Conservation (phyloP, 1,284 basidiomycete species). For the Apiotrichum gamsii region DNA sequence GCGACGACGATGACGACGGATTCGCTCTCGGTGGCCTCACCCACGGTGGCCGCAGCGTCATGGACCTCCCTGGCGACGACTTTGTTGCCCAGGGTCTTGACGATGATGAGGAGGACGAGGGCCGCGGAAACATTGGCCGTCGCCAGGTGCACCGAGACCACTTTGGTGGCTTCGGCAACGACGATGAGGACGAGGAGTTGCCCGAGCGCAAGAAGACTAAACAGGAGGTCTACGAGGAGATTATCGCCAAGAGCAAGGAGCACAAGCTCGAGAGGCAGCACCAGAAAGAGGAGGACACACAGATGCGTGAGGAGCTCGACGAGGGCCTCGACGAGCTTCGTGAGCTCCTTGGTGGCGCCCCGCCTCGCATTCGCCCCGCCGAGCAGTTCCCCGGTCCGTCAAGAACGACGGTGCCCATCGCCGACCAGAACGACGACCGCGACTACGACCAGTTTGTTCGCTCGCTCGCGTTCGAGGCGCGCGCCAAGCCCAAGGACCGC, state of each 20-base stretch:
- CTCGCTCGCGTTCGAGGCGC: conserved; percentile 85
- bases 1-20: conserved; percentile 53
- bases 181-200: conserved; percentile 52
- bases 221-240: conserved; percentile 95
- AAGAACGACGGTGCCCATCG: conserved; percentile 31
- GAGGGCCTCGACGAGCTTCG: conserved; percentile 78
- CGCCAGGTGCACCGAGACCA: conserved; percentile 63
- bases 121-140: conserved; percentile 62
- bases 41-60: conserved; percentile 83
- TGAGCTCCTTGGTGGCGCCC: conserved; percentile 60
- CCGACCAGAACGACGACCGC: conserved; percentile 38
- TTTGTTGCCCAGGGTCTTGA: conserved; percentile 72
- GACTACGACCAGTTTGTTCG: conserved; percentile 86
- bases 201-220: conserved; percentile 72
- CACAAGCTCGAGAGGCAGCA: conserved; percentile 71
- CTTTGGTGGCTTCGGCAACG: conserved; percentile 76
- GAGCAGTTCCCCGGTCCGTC: conserved; percentile 48
- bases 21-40: conserved; percentile 56
- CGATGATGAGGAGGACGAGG: conserved; percentile 63
- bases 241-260: conserved; percentile 94
- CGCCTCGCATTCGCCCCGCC: conserved; percentile 48
- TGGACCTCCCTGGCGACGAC: conserved; percentile 64
- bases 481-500: conserved; percentile 89
- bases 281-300: conserved; percentile 78
- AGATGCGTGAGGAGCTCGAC: conserved; percentile 81